phyloP scores from a whole-genome alignment of 192 early-diverging fungal species.

The Rhizoclosmatium globosum region DNA sequence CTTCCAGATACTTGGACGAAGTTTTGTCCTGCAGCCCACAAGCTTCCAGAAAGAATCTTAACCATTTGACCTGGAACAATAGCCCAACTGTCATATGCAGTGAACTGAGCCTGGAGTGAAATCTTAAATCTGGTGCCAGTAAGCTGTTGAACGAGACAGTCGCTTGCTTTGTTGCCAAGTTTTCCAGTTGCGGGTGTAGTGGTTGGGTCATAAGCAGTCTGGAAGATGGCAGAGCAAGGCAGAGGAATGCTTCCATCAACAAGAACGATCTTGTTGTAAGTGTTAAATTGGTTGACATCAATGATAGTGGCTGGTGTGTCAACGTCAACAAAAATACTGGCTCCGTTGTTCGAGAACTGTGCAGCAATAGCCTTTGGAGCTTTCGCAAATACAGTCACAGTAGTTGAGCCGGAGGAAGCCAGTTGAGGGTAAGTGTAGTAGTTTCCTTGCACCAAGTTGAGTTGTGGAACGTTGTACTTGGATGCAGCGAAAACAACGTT shows the following conservation, averaged over 20 bases:
- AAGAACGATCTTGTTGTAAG: not conserved
- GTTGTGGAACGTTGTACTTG: conserved; percentile 26
- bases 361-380: conserved; percentile 23
- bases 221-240: conserved; percentile 33
- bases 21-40: conserved; percentile 24
- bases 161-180: not conserved
- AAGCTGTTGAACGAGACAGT: conserved; percentile 34
- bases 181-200: conserved; percentile 29
- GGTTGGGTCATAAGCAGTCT: not conserved
- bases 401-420: not conserved
- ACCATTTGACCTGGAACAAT: conserved; percentile 22
- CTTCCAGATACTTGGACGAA: conserved; percentile 4
- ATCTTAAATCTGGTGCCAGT: conserved; percentile 29
- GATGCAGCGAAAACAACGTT: conserved; percentile 27
- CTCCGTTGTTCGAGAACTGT: conserved; percentile 28
- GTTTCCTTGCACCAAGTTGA: conserved; percentile 12
- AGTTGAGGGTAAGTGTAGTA: conserved; percentile 20
- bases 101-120: conserved; percentile 18
- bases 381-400: conserved; percentile 11
- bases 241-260: not conserved
- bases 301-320: conserved; percentile 32
- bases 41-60: conserved; percentile 5
- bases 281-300: conserved; percentile 7
- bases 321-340: conserved; percentile 32
- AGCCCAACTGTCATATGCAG: conserved; percentile 24